Evolutionary conservation across 2,329 filamentous ascomycete species (phyloP).

Genomic region (Colletotrichum zoysiae): DNA sequence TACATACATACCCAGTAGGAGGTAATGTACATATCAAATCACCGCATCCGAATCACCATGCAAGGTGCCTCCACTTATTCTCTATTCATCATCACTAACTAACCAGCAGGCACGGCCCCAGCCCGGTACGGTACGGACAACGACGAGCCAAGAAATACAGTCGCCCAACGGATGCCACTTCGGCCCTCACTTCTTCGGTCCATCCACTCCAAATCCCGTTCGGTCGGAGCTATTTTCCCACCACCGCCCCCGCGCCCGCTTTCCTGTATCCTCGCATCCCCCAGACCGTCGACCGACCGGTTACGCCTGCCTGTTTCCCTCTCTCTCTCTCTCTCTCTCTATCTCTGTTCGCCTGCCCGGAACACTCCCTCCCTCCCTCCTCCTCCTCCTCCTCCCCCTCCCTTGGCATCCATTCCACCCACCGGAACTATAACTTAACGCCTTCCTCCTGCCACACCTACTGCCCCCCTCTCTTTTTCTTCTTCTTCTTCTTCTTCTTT

Average conservation of each 20-base stretch:
- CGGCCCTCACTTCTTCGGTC: conserved; percentile 41
- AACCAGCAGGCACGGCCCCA: conserved; percentile 22
- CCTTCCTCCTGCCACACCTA: conserved; percentile 24
- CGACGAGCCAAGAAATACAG: conserved; percentile 19
- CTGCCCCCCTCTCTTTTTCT: no score
- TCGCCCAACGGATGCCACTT: conserved; percentile 26
- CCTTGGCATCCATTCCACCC: conserved; percentile 28
- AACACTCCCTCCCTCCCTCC: neutral
- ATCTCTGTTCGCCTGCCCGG: no score
- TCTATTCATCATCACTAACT: conserved; percentile 9
- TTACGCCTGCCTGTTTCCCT: neutral
- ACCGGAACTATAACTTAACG: conserved; percentile 39
- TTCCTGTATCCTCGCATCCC: conserved; percentile 14
- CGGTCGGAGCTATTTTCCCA: conserved; percentile 38
- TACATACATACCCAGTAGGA: no score
- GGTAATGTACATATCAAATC: neutral
- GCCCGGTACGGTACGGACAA: conserved; percentile 34
- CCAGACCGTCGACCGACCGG: neutral
- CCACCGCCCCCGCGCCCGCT: conserved; percentile 15
- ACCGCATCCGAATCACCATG: neutral
- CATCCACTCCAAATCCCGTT: conserved; percentile 35
- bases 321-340: neutral
- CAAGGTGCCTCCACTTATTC: neutral
- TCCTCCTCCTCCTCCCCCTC: neutral
- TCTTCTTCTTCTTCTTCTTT: conserved; percentile 28